Evolutionary conservation across 2,329 filamentous ascomycete genomes (phyloP).

Genomic region (Cercospora beticola): DNA sequence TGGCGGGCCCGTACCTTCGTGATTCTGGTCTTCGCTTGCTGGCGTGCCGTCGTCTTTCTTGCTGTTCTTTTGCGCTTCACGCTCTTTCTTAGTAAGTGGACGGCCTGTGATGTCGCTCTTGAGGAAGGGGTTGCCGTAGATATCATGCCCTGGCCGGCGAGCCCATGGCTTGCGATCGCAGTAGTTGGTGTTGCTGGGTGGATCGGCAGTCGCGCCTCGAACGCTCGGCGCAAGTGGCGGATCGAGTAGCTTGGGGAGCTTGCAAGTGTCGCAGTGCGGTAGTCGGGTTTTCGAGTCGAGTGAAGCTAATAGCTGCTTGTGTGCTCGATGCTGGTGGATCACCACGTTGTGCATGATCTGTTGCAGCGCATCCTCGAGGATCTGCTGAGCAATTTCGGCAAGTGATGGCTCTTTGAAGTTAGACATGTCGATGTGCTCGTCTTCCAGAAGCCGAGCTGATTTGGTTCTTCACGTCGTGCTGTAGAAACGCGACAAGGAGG

Average conservation of each 20-base stretch:
- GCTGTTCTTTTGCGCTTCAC: constrained; percentile 58
- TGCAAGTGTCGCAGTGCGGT: constrained; percentile 71
- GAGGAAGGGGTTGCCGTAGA: constrained; percentile 80
- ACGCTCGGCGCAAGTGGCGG: constrained; percentile 58
- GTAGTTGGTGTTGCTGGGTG: constrained; percentile 57
- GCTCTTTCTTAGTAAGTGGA: constrained; percentile 69
- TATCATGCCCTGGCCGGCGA: constrained; percentile 72
- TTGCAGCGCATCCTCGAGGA: constrained; percentile 73
- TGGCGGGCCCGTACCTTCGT: constrained; percentile 35
- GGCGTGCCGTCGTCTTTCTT: constrained; percentile 49
- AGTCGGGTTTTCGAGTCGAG: constrained; percentile 69
- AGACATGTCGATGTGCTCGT: neutral
- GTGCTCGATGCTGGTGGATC: constrained; percentile 72
- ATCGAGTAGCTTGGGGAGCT: constrained; percentile 70
- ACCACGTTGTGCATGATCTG: constrained; percentile 75
- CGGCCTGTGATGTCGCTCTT: constrained; percentile 59
- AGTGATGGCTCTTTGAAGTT: constrained; percentile 19
- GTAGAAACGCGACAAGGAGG: neutral
- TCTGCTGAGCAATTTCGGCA: constrained; percentile 51
- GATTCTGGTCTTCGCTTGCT: constrained; percentile 45
- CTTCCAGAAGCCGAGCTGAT: neutral
- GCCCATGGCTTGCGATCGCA: constrained; percentile 79
- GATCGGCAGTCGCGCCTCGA: constrained; percentile 38
- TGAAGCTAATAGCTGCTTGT: constrained; percentile 75
- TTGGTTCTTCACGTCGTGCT: neutral